Evolutionary conservation across 23 red algal species (phyloP), one percentile per base, ranked within the genome.

Genomic region (Gracilaria vermiculophylla): DNA sequence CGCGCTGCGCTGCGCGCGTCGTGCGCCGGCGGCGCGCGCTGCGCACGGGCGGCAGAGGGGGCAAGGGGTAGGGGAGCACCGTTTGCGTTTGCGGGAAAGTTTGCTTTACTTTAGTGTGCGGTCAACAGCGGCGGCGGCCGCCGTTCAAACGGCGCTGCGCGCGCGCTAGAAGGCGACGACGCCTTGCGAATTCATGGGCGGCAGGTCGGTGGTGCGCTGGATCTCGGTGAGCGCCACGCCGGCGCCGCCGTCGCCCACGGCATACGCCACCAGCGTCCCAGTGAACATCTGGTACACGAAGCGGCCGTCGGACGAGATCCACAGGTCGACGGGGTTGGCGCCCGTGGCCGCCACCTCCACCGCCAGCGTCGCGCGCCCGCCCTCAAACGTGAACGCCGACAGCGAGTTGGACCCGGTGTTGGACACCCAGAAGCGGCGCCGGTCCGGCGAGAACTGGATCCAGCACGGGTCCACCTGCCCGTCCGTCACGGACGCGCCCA

Each of bases 401-500:
- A 81, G 28, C 9, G 77, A 42, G 39, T 60, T 52, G 6, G 77
- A 81, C 6, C 12, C 27, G 14, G 77, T 81, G 42, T 81, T 81
- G 15, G 77, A 40, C 21, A 64, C 33, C 77, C 77, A 81, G 27
- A 81, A 81, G 28, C 8, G 16, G 12, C 56, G 5, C 28, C 12
- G 32, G 27, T 81, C 54, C 21, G 52, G 17, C 14, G 77, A 81
- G 54, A 81, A 60, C 29, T 64, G 28, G 4, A 81, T 52, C 77
- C 77, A 61, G 77, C 77, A 81, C 14, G 77, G 27, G 41, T 43
- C 77, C 5, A 60, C 19, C 52, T 81, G 77, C 10, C 77, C 77
- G 0, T 6, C 8, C 5, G 77, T 81, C 41, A 81, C 1, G 4
- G 77, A 81, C 9, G 28, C 7, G 20, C 77, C 77, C 28, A 61